phyloP scores from a whole-genome alignment of 768 basidiomycete species.

The Mycena metata region DNA sequence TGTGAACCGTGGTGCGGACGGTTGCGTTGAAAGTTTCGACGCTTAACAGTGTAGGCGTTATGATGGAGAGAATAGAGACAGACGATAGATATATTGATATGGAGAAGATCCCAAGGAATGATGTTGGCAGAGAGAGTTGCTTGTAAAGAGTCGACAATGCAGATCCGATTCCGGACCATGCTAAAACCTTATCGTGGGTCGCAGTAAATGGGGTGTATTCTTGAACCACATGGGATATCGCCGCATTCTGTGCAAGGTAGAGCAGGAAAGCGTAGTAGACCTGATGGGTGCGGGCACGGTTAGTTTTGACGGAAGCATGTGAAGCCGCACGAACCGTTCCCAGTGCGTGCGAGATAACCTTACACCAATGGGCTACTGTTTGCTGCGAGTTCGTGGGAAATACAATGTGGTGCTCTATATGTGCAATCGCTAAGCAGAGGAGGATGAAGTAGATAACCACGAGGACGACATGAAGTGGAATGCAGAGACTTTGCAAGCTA shows the following conservation, averaged over 20 bases:
- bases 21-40: not conserved
- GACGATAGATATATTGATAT: not conserved
- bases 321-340: slow-evolving; percentile 18
- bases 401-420: too few relatives aligned
- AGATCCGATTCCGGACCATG: slow-evolving; percentile 4
- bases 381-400: too few relatives aligned
- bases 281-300: not conserved
- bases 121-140: not conserved
- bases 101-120: not conserved
- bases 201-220: not conserved
- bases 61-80: not conserved
- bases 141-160: not conserved
- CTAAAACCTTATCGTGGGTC: slow-evolving; percentile 1
- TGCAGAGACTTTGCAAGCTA: too few relatives aligned
- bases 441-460: too few relatives aligned
- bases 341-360: not conserved
- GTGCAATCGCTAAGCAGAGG: too few relatives aligned
- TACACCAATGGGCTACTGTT: too few relatives aligned
- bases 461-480: too few relatives aligned
- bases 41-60: not conserved
- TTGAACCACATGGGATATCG: not conserved
- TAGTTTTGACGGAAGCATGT: too few relatives aligned
- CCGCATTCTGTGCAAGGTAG: slow-evolving; percentile 7
- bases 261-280: slow-evolving; percentile 1
- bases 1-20: not conserved